A percentile compares a stretch with the other conserved stretches of the same genome.
These are phyloP conservation scores for Pseudogymnoascus sp. DNA, from an alignment of 2,329 filamentous ascomycete species.

Conservation along the genomic window DNA sequence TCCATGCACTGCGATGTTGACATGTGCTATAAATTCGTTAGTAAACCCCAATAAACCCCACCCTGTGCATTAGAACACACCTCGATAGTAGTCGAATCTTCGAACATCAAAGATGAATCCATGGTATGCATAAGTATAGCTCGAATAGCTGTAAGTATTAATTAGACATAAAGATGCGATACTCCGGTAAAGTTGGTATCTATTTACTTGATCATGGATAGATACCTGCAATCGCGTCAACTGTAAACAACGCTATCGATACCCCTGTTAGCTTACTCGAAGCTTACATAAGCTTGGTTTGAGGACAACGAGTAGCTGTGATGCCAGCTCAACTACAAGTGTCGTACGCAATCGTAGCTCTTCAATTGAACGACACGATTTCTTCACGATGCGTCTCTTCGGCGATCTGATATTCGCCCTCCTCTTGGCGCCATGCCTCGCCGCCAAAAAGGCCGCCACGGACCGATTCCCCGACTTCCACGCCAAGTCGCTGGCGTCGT, in stretches of 20 bases:
- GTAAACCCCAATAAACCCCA: slow-evolving; percentile 1
- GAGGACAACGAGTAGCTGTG: slow-evolving; percentile 8
- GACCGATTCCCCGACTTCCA: slow-evolving; percentile 69
- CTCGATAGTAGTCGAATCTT: not conserved
- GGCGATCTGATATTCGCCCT: slow-evolving; percentile 56
- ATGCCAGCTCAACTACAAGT: slow-evolving; percentile 6
- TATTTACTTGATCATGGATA: slow-evolving; percentile 10
- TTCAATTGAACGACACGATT: slow-evolving; percentile 12
- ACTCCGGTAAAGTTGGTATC: slow-evolving; percentile 9
- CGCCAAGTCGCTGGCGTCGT: slow-evolving; percentile 55
- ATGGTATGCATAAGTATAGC: slow-evolving; percentile 8
- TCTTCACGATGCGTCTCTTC: slow-evolving; percentile 60
- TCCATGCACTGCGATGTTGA: slow-evolving; percentile 47
- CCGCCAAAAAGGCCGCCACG: slow-evolving; percentile 55
- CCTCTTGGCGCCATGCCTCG: slow-evolving; percentile 53
- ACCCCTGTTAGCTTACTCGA: not conserved
- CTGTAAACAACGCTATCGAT: slow-evolving; percentile 2
- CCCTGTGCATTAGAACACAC: not conserved
- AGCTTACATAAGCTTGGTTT: not conserved
- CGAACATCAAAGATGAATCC: slow-evolving; percentile 7
- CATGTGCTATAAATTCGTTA: slow-evolving; percentile 21
- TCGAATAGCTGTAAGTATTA: slow-evolving; percentile 7
- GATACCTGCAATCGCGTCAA: slow-evolving; percentile 11
- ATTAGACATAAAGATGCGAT: slow-evolving; percentile 3
- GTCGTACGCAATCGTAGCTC: not conserved